These are phyloP conservation scores for Ramichloridium luteum DNA, from an alignment of 2,329 filamentous ascomycete species.

Conservation along the genomic window DNA sequence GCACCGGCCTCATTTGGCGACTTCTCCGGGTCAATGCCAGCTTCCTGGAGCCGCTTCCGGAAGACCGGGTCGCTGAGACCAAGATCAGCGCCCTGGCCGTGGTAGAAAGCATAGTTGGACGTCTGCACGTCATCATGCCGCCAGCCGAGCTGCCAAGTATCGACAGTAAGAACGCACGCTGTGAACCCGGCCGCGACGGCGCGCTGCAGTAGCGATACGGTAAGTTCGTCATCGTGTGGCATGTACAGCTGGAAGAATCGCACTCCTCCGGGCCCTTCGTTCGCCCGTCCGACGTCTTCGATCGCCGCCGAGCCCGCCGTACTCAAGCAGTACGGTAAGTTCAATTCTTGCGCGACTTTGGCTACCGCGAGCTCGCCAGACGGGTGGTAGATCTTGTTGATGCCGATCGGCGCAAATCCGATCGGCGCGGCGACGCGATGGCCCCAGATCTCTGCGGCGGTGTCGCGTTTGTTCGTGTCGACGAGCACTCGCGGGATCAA, in stretches of 20 bases:
- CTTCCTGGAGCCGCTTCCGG: slow-evolving; percentile 38
- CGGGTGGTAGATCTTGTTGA: slow-evolving; percentile 53
- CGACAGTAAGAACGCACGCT: slow-evolving; percentile 48
- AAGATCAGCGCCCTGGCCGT: slow-evolving; percentile 46
- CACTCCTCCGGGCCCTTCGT: slow-evolving; percentile 37
- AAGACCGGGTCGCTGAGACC: slow-evolving; percentile 50
- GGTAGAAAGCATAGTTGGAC: slow-evolving; percentile 52
- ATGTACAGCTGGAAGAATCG: slow-evolving; percentile 54
- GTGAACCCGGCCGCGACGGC: slow-evolving; percentile 44
- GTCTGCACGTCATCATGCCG: slow-evolving; percentile 45
- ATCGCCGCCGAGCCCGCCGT: slow-evolving; percentile 46
- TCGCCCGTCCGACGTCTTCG: slow-evolving; percentile 46
- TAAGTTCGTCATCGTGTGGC: slow-evolving; percentile 50
- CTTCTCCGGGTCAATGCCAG: slow-evolving; percentile 41
- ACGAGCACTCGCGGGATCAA: slow-evolving; percentile 51
- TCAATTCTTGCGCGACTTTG: slow-evolving; percentile 46
- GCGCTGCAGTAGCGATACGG: slow-evolving; percentile 43
- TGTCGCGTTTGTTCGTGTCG: slow-evolving; percentile 48
- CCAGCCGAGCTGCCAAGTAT: slow-evolving; percentile 54
- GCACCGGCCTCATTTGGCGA: slow-evolving; percentile 43
- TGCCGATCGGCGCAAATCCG: slow-evolving; percentile 53
- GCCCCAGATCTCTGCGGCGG: slow-evolving; percentile 46
- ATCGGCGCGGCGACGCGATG: slow-evolving; percentile 48
- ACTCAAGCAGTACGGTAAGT: slow-evolving; percentile 47
- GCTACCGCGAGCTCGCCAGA: slow-evolving; percentile 48